Base-by-base conservation (phyloP, 176 grass and related monocot species). In the Themeda triandra region DNA sequence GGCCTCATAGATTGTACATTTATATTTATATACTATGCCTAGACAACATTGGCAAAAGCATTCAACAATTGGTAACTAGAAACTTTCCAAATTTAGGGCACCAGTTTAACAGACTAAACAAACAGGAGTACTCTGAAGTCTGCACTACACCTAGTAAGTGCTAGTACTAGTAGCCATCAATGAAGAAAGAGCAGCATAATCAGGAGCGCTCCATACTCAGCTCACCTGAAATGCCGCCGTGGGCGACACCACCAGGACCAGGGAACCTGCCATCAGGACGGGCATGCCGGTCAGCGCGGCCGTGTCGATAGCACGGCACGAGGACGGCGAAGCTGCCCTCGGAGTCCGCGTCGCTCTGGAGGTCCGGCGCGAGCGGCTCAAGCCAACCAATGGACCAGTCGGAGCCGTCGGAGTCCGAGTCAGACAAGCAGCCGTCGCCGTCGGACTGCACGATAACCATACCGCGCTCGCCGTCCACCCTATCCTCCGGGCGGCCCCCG, bases 381-480 rank as follows among this genome's bases (percentile, higher is more conserved):
- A 89, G 85, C 93, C 93, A 93, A 3, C 93, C 91, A 42, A 93
- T 96, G 39, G 93, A 96, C 93, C 93, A 93, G 66, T 96, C 93
- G 1, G 91, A 96, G 56, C 83, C 73, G 66, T 95, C 93, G 0
- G 91, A 96, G 70, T 87, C 91, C 1, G 91, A 87, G 27, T 92
- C 91, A 6, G 83, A 95, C 49, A 80, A 37, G 80, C 72, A 88
- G 41, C 88, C 86, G 49, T 73, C 82, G 23, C 76, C 76, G 66
- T 89, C 94, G 4, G 89, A 89, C 31, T 87, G 94, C 32, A 96
- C 86, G 68, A 96, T 86, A n/a, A 93, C 91, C 83, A 96, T 96
- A 77, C 92, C 94, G 25, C 83, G 78, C 63, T 96, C 94, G 68
- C 51, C 60, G 39, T 88, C 89, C 1, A 91, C 69, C 62, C 35